Conservation (phyloP, 192 early-diverging fungal species). For the Coemansia sp. region DNA sequence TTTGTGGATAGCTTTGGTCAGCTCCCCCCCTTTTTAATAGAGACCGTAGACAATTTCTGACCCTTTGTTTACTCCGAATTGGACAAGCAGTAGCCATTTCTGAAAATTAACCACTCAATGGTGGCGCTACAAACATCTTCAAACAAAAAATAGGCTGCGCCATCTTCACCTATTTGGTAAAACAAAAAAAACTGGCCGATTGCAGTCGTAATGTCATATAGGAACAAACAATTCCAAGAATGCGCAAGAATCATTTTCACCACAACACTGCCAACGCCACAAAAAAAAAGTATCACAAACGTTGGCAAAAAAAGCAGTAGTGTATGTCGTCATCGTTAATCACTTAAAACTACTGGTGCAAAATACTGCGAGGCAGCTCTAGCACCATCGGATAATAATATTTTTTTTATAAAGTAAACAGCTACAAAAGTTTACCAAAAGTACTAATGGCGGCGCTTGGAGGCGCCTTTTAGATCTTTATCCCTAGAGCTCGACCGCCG, state of each 20-base stretch:
- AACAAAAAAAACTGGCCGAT: neutral
- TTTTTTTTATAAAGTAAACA: neutral
- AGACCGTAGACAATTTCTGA: neutral
- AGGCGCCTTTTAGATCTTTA: constrained; percentile 31
- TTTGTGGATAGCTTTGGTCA: neutral
- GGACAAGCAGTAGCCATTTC: neutral
- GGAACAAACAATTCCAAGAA: neutral
- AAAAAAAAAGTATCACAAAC: neutral
- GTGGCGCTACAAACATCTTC: neutral
- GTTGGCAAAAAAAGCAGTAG: neutral
- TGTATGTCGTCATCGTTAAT: neutral
- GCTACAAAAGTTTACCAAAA: neutral
- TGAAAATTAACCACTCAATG: neutral
- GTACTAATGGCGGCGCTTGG: constrained; percentile 43
- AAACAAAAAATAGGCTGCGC: neutral
- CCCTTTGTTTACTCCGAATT: neutral
- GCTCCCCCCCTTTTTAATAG: neutral
- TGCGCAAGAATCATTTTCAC: neutral
- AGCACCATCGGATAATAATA: neutral
- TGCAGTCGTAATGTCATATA: neutral
- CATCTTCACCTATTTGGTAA: neutral
- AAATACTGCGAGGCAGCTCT: neutral
- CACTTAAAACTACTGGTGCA: neutral
- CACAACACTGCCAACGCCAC: neutral
- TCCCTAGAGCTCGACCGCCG: constrained; percentile 46